phyloP scores from a whole-genome alignment of 78 protist species.

The Speleostelium caveatum region DNA sequence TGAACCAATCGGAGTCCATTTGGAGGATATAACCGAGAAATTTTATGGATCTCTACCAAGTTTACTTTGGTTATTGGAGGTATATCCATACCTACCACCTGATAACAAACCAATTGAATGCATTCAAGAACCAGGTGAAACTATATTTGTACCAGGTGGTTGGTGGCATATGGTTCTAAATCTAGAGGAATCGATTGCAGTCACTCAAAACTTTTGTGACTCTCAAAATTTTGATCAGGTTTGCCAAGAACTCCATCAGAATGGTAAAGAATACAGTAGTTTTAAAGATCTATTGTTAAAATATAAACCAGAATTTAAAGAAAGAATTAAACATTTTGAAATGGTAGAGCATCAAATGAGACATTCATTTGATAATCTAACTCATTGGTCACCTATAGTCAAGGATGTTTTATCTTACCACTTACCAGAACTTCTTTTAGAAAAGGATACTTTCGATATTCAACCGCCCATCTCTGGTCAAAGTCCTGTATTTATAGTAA shows the following conservation, averaged over 20 bases:
- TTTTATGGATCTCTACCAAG: constrained; percentile 63
- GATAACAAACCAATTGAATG: constrained; percentile 75
- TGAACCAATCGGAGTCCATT: constrained; percentile 46
- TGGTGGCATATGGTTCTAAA: constrained; percentile 87
- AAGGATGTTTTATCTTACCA: constrained; percentile 6
- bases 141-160: constrained; percentile 83
- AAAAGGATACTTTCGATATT: neutral
- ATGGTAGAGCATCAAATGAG: constrained; percentile 2
- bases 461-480: constrained; percentile 41
- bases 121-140: constrained; percentile 81
- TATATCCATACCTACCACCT: constrained; percentile 70
- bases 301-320: constrained; percentile 37
- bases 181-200: constrained; percentile 86
- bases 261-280: constrained; percentile 35
- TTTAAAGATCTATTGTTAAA: constrained; percentile 29
- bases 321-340: constrained; percentile 34
- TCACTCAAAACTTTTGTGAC: constrained; percentile 88
- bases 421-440: neutral
- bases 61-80: constrained; percentile 71
- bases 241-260: constrained; percentile 47
- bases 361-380: constrained; percentile 16
- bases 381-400: constrained; percentile 23
- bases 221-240: constrained; percentile 67
- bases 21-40: constrained; percentile 39
- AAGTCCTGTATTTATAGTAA: constrained; percentile 56